A percentile compares a stretch with the other conserved stretches of the same genome.
Evolutionary conservation across 352 stramenopile genomes (phyloP).

Genomic region (Globisporangium paddicum): DNA sequence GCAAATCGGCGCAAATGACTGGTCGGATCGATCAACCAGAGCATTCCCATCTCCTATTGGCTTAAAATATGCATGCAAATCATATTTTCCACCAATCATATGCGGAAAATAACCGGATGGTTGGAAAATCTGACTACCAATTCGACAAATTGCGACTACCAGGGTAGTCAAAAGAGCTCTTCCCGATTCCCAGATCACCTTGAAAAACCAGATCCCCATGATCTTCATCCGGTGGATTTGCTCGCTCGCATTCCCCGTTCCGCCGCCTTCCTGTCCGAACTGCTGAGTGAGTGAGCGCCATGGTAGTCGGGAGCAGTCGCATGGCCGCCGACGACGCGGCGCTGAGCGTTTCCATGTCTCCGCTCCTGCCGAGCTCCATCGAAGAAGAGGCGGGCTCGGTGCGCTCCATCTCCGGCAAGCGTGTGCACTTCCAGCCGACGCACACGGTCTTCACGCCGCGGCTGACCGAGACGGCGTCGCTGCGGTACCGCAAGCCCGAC

Average conservation of each 20-base stretch:
- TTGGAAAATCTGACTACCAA: too few species aligned
- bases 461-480: constrained; percentile 56
- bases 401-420: constrained; percentile 28
- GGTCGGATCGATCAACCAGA: constrained; percentile 4
- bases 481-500: constrained; percentile 79
- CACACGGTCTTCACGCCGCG: constrained; percentile 82
- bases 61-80: background rate
- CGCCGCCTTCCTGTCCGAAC: background rate
- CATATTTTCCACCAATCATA: background rate
- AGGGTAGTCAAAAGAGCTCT: too few species aligned
- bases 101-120: too few species aligned
- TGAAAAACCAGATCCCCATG: constrained; percentile 3
- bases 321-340: constrained; percentile 30
- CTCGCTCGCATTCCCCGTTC: constrained; percentile 4
- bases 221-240: constrained; percentile 6
- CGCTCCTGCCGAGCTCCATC: constrained; percentile 70
- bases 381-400: constrained; percentile 39
- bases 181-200: too few species aligned
- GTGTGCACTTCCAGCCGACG: constrained; percentile 82
- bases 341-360: constrained; percentile 74
- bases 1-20: constrained; percentile 10
- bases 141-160: too few species aligned
- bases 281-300: constrained; percentile 1
- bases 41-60: background rate
- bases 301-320: constrained; percentile 43